Evolutionary conservation across 2,329 filamentous ascomycete genomes (phyloP).

Genomic region (Phyllosticta capitalensis): DNA sequence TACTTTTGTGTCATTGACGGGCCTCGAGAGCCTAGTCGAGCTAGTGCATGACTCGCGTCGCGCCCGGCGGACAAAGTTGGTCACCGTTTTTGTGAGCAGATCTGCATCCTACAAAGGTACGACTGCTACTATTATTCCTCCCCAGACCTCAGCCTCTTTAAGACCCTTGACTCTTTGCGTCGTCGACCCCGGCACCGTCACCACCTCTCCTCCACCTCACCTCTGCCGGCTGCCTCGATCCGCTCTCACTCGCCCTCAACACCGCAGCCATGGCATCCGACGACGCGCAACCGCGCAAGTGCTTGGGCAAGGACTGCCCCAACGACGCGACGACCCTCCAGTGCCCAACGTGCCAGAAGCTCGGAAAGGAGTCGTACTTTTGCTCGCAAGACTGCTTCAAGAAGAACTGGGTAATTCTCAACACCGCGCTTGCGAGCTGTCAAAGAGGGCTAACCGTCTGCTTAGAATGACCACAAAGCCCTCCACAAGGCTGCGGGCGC

Average conservation of each 20-base stretch:
- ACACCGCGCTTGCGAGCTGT: conserved; percentile 17
- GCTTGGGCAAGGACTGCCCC: conserved; percentile 70
- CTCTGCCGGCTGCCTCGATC: not conserved
- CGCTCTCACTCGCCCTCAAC: not conserved
- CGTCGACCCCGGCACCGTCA: not conserved
- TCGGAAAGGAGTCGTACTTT: conserved; percentile 86
- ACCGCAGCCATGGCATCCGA: conserved; percentile 23
- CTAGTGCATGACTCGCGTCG: not conserved
- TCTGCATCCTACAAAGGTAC: not conserved
- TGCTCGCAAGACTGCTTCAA: conserved; percentile 99
- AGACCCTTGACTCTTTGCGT: not conserved
- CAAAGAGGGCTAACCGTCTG: conserved; percentile 7
- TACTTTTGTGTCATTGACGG: not conserved
- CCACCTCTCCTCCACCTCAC: not conserved
- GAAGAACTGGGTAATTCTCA: conserved; percentile 74
- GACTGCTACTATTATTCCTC: not conserved
- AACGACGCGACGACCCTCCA: conserved; percentile 81
- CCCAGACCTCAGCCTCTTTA: not conserved
- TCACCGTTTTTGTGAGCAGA: not conserved
- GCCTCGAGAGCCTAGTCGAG: not conserved
- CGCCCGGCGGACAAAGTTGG: not conserved
- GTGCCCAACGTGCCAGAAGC: conserved; percentile 90
- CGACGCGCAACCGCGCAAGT: conserved; percentile 51
- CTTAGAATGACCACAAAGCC: conserved; percentile 69
- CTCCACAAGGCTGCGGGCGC: conserved; percentile 64